Conservation (phyloP, 2,329 filamentous ascomycete species). For the Pseudogymnoascus sp. region DNA sequence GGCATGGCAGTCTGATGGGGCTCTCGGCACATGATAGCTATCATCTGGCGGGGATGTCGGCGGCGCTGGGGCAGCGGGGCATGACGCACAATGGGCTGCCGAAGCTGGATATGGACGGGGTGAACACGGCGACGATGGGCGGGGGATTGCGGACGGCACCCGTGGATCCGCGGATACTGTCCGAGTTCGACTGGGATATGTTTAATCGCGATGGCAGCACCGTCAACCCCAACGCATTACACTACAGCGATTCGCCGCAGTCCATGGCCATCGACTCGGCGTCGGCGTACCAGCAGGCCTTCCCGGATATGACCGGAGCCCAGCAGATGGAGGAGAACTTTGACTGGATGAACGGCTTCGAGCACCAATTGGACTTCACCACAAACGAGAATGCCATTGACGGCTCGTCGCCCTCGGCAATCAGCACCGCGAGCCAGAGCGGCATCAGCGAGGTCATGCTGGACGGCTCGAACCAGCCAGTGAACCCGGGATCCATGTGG, state of each 20-base stretch:
- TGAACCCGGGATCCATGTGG: constrained; percentile 55
- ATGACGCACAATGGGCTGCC: constrained; percentile 57
- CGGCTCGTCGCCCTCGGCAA: constrained; percentile 88
- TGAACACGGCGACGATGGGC: constrained; percentile 55
- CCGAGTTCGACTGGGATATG: constrained; percentile 65
- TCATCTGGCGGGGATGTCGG: constrained; percentile 65
- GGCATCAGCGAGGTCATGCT: constrained; percentile 87
- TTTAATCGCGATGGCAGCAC: constrained; percentile 63
- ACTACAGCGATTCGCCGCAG: constrained; percentile 73
- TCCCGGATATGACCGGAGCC: constrained; percentile 48
- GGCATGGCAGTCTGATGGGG: constrained; percentile 66
- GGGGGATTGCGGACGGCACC: constrained; percentile 73
- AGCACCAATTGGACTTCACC: constrained; percentile 64
- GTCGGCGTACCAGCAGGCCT: constrained; percentile 50
- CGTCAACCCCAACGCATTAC: constrained; percentile 66
- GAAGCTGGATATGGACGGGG: constrained; percentile 71
- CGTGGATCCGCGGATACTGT: constrained; percentile 51
- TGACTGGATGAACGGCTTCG: constrained; percentile 78
- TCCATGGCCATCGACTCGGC: constrained; percentile 53
- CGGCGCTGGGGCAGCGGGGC: constrained; percentile 56
- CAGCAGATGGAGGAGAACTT: constrained; percentile 68
- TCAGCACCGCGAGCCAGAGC: constrained; percentile 89
- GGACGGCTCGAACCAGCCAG: constrained; percentile 64
- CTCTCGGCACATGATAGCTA: constrained; percentile 54
- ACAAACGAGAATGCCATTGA: constrained; percentile 75